Conservation (phyloP, 768 basidiomycete species). For the Naganishia randhawae region DNA sequence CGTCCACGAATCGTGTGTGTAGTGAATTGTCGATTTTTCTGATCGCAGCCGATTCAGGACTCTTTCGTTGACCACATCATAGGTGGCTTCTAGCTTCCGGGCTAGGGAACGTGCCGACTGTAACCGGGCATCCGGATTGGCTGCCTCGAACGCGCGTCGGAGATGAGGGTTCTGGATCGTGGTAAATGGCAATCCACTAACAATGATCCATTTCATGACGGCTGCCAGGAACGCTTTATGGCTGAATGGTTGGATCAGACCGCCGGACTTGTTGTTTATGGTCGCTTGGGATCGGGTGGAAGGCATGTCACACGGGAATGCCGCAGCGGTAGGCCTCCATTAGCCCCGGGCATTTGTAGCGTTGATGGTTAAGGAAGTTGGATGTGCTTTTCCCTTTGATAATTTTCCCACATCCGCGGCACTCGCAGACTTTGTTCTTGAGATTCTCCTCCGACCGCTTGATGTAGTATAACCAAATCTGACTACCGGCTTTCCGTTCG, state of each 20-base stretch:
- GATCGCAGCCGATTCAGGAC: not conserved
- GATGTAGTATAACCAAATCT: not conserved
- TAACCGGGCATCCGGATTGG: not conserved
- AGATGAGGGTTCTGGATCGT: not conserved
- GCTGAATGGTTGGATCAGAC: not conserved
- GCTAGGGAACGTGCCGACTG: not conserved
- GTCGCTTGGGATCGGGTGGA: too few species aligned
- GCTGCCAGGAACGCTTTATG: not conserved
- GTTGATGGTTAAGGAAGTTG: not conserved
- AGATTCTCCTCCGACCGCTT: not conserved
- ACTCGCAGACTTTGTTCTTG: not conserved
- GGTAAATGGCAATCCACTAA: not conserved
- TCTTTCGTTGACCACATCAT: not conserved
- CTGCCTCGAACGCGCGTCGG: not conserved
- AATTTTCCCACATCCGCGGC: not conserved
- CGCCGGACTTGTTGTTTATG: too few species aligned
- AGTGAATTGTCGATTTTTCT: not conserved
- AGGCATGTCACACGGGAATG: too few species aligned
- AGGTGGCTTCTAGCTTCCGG: not conserved
- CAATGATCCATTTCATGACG: not conserved
- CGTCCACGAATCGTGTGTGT: not conserved
- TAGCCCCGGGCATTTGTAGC: not conserved
- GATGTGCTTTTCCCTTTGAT: not conserved
- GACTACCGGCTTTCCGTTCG: not conserved
- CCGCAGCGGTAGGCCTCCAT: too few species aligned